Evolutionary conservation across 2,329 filamentous ascomycete genomes (phyloP), one percentile per base, ranked within the genome.

Genomic region (Fusarium succisae): DNA sequence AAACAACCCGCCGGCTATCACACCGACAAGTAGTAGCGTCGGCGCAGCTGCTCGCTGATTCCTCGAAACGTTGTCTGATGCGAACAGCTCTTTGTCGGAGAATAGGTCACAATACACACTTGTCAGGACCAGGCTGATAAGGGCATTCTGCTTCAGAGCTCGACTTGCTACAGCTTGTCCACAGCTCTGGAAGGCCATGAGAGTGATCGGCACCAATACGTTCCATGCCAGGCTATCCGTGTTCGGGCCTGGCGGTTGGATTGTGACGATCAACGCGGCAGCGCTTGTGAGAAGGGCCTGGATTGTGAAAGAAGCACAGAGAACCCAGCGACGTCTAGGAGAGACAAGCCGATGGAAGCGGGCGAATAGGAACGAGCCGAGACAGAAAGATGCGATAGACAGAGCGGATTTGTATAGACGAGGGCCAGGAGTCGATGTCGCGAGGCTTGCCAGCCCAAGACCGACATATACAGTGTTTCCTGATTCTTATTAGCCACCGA

Each of bases 71-170:
- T 89, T 89, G 35, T 80, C 73, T 10, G 79, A 43, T 3, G 79
- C 63, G 39, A 89, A 86, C 13, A 90, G 76, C 38, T 86, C 81
- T 55, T 82, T 81, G 66, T 94, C 92, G 3, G 91, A 92, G 75
- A 94, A 94, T 26, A 96, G 79, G 79, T 96, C 94, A 79, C 93
- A 95, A 82, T 95, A 96, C 67, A 93, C 91, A 79, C 92, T 94
- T 4, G 94, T 96, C 74, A 96, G 83, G 12, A 95, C 93, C 13
- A 95, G 92, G 70, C 92, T 94, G 1, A 93, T 95, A 30, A 96
- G 83, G 3, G 91, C 90, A 65, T 90, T 90, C 76, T 91, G 92
- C 75, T 90, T 88, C 69, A 96, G 82, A 1, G 92, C 90, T 6
- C 93, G 85, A 78, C 91, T 94, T 1, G 90, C 89, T n/a, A 95